Conservation (phyloP, 139 green algal genomes). For the Yamagishiella unicocca region DNA sequence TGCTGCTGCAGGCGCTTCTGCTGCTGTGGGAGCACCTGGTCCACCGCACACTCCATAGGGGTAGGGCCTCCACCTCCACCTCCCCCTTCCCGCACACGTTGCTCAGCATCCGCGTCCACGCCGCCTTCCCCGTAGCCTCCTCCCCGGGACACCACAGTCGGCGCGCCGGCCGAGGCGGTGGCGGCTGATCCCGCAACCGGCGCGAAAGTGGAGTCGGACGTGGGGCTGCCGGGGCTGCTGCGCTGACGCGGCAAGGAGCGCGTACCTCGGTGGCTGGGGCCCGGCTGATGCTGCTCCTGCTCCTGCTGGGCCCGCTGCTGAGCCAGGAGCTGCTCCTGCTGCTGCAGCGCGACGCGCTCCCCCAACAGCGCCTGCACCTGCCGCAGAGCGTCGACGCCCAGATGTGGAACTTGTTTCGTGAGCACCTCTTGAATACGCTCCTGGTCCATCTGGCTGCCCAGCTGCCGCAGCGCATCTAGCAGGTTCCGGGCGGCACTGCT, state of each 20-base stretch:
- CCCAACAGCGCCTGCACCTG: background rate
- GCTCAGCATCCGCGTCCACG: too few relatives aligned
- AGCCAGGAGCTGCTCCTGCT: background rate
- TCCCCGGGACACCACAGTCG: too few relatives aligned
- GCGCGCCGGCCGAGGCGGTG: too few relatives aligned
- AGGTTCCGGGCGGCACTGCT: too few relatives aligned
- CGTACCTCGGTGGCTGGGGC: too few relatives aligned
- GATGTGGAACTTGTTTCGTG: background rate
- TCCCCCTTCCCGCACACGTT: too few relatives aligned
- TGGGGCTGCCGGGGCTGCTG: background rate
- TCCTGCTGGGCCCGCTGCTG: background rate
- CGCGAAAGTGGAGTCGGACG: background rate
- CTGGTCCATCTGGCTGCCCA: too few relatives aligned
- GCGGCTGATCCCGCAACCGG: background rate
- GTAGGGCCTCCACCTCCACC: too few relatives aligned
- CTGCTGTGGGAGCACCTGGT: background rate
- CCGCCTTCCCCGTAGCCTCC: too few relatives aligned
- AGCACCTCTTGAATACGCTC: background rate
- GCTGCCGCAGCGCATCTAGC: too few relatives aligned
- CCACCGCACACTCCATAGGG: too few relatives aligned
- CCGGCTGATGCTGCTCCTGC: background rate
- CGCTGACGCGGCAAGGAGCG: too few relatives aligned
- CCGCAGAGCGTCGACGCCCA: background rate
- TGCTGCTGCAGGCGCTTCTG: background rate
- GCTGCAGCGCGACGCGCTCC: background rate